These are phyloP conservation scores for Cercospora sp. DNA, from an alignment of 2,329 filamentous ascomycete species.

Conservation along the genomic window DNA sequence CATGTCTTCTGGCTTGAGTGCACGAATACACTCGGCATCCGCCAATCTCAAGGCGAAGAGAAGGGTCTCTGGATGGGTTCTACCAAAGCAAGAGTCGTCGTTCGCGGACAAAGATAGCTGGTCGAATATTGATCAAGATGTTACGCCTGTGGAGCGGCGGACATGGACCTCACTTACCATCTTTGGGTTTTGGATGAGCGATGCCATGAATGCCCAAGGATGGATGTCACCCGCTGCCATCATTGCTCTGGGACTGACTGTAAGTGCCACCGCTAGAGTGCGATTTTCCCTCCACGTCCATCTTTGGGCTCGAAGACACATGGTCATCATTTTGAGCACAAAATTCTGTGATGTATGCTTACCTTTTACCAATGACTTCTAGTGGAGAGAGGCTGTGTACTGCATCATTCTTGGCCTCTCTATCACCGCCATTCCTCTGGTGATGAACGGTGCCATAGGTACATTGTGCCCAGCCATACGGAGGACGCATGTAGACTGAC, in stretches of 20 bases:
- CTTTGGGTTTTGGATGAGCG: slow-evolving; percentile 50
- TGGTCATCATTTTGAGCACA: background rate
- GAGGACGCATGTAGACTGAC: background rate
- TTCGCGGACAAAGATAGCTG: slow-evolving; percentile 45
- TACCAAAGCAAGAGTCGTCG: slow-evolving; percentile 43
- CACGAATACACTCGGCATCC: slow-evolving; percentile 37
- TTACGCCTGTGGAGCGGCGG: slow-evolving; percentile 47
- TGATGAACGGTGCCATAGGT: slow-evolving; percentile 49
- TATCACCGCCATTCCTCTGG: slow-evolving; percentile 34
- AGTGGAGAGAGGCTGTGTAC: slow-evolving; percentile 42
- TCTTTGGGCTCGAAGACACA: background rate
- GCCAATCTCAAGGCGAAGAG: slow-evolving; percentile 39
- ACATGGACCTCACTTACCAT: slow-evolving; percentile 49
- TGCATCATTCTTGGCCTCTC: slow-evolving; percentile 39
- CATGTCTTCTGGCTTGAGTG: slow-evolving; percentile 29
- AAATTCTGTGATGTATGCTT: background rate
- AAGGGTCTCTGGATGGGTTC: slow-evolving; percentile 43
- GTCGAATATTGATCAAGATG: slow-evolving; percentile 50
- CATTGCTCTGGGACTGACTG: slow-evolving; percentile 47
- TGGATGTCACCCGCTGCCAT: slow-evolving; percentile 52
- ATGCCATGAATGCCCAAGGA: slow-evolving; percentile 48
- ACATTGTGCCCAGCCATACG: background rate
- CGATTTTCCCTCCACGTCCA: background rate
- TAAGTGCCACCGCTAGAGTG: background rate
- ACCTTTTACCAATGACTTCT: background rate